Conservation (phyloP, 1,284 basidiomycete species). For the Pholiota adiposa region DNA sequence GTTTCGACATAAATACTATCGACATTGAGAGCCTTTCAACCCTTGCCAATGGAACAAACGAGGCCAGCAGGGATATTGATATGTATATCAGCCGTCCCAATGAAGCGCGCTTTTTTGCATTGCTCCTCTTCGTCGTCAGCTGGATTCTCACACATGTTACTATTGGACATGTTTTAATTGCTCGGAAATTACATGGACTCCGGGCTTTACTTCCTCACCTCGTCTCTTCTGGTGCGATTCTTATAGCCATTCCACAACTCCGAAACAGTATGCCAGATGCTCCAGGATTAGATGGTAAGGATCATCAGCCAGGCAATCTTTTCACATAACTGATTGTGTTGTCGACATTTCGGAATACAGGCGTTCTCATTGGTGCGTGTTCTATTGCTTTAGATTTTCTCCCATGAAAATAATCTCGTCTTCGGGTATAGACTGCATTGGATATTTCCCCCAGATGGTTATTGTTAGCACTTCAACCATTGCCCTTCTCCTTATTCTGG, state of each 20-base stretch:
- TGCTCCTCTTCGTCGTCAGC: slow-evolving; percentile 51
- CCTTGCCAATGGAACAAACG: slow-evolving; percentile 27
- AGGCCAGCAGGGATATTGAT: slow-evolving; percentile 47
- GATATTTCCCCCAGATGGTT: slow-evolving; percentile 63
- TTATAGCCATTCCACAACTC: slow-evolving; percentile 54
- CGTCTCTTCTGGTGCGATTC: slow-evolving; percentile 42
- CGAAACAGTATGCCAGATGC: slow-evolving; percentile 62
- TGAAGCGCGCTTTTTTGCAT: slow-evolving; percentile 46
- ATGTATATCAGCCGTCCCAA: slow-evolving; percentile 48
- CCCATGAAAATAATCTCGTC: neutral
- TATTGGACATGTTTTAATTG: slow-evolving; percentile 48
- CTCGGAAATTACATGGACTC: slow-evolving; percentile 36
- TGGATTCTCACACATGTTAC: slow-evolving; percentile 60
- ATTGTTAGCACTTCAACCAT: slow-evolving; percentile 45
- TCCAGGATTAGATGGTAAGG: slow-evolving; percentile 56
- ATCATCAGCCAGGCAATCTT: neutral
- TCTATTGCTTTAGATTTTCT: neutral
- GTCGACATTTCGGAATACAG: slow-evolving; percentile 28
- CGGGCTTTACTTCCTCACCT: slow-evolving; percentile 43
- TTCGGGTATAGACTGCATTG: slow-evolving; percentile 48
- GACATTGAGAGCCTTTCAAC: slow-evolving; percentile 39
- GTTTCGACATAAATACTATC: slow-evolving; percentile 46
- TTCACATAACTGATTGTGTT: slow-evolving; percentile 1
- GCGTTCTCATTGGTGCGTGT: slow-evolving; percentile 50
- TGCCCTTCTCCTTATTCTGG: slow-evolving; percentile 45